phyloP scores from a whole-genome alignment of 2,329 filamentous ascomycete genomes.

The Sclerotinia spermophila region DNA sequence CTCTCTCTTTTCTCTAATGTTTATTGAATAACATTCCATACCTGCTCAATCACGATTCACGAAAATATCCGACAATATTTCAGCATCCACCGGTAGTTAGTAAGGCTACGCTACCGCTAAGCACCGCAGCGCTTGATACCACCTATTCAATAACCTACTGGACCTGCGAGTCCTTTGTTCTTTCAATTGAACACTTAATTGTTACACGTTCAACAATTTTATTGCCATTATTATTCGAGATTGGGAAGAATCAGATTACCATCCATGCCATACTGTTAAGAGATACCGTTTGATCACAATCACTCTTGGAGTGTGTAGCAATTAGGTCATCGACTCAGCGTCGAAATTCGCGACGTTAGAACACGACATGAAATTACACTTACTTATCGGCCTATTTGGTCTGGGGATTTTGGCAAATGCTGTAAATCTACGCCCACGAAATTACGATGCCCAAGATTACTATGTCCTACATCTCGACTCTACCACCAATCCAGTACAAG shows the following conservation, averaged over 20 bases:
- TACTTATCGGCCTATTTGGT: conserved; percentile 52
- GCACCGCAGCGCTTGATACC: conserved; percentile 10
- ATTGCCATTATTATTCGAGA: neutral
- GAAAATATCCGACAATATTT: too few species aligned
- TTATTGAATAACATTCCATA: neutral
- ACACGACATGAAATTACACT: conserved; percentile 38
- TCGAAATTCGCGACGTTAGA: conserved; percentile 3
- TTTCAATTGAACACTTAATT: conserved; percentile 3
- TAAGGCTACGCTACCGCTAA: neutral
- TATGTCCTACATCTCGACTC: conserved; percentile 83
- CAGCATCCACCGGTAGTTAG: neutral
- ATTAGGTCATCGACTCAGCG: neutral
- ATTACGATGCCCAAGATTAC: conserved; percentile 82
- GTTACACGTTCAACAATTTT: neutral
- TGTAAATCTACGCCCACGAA: conserved; percentile 52
- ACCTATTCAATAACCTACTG: neutral
- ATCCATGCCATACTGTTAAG: conserved; percentile 29
- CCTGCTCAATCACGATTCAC: neutral
- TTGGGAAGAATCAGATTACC: neutral
- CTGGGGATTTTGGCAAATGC: conserved; percentile 48
- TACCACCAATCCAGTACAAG: conserved; percentile 59
- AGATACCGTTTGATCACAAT: neutral
- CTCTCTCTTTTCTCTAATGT: too few species aligned
- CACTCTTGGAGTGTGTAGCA: neutral
- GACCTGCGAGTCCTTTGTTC: conserved; percentile 15